Conservation (phyloP, 2,329 filamentous ascomycete genomes). For the Xylariaceae sp. region DNA sequence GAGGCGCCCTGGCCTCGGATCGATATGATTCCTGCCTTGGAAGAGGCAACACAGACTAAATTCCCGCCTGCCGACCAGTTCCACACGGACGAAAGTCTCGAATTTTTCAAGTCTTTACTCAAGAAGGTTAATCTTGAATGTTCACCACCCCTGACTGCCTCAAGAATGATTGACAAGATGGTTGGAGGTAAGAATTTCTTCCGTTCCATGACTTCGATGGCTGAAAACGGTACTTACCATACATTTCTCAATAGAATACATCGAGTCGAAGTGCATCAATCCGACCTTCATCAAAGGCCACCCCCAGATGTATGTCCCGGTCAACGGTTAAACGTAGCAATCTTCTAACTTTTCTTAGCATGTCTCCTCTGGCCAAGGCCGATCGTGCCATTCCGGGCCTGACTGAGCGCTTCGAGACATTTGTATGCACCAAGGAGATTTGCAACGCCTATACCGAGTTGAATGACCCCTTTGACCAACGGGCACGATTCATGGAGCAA, state of each 20-base stretch:
- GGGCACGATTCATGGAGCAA: conserved; percentile 89
- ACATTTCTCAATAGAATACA: conserved; percentile 61
- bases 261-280: conserved; percentile 74
- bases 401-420: conserved; percentile 95
- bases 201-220: not conserved
- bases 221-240: not conserved
- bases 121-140: conserved; percentile 69
- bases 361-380: conserved; percentile 96
- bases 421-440: conserved; percentile 96
- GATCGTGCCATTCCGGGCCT: conserved; percentile 77
- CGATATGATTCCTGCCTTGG: conserved; percentile 92
- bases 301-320: conserved; percentile 39
- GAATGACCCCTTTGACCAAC: conserved; percentile 94
- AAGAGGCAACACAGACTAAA: conserved; percentile 85
- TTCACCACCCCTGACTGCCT: conserved; percentile 83
- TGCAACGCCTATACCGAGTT: conserved; percentile 90
- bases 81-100: conserved; percentile 82
- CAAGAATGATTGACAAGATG: conserved; percentile 93
- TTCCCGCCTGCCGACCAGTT: conserved; percentile 87
- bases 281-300: conserved; percentile 90
- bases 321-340: not conserved
- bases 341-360: conserved; percentile 34
- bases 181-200: conserved; percentile 48
- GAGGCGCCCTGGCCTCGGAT: conserved; percentile 87
- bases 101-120: conserved; percentile 78